phyloP scores from a whole-genome alignment of 2,329 filamentous ascomycete species.

The Colletotrichum kahawae region DNA sequence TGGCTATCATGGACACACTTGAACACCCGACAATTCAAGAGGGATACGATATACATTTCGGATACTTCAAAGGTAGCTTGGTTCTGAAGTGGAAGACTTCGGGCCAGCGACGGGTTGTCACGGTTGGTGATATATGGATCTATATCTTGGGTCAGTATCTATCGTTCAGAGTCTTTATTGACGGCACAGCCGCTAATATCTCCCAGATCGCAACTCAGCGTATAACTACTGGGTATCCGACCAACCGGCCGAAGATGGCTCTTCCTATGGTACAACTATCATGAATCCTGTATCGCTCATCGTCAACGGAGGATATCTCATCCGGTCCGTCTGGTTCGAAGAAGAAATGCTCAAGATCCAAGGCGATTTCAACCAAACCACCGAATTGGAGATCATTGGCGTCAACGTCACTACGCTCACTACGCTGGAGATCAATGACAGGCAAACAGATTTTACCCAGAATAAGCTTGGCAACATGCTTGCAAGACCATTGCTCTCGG shows the following conservation, averaged over 20 bases:
- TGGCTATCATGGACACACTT: conserved; percentile 50
- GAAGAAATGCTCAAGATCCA: conserved; percentile 64
- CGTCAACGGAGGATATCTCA: conserved; percentile 67
- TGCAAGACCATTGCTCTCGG: conserved; percentile 27
- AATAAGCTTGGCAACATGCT: conserved; percentile 52
- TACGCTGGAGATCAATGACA: conserved; percentile 47
- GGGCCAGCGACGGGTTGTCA: conserved; percentile 54
- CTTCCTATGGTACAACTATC: conserved; percentile 37
- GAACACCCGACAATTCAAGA: conserved; percentile 40
- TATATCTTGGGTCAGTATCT: conserved; percentile 55
- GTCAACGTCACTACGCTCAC: conserved; percentile 58
- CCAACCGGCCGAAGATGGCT: conserved; percentile 38
- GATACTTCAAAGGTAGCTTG: conserved; percentile 16
- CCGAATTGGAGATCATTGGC: conserved; percentile 71
- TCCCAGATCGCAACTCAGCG: conserved; percentile 64
- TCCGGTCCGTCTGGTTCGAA: conserved; percentile 63
- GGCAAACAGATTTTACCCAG: conserved; percentile 37
- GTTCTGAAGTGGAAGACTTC: conserved; percentile 55
- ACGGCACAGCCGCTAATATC: background rate
- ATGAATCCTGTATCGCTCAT: conserved; percentile 55
- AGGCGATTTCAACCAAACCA: conserved; percentile 76
- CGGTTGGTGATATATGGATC: conserved; percentile 55
- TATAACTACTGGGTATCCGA: conserved; percentile 74
- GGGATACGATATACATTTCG: conserved; percentile 10
- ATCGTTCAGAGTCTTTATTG: rapidly evolving